Evolutionary conservation across 148 eudicot genomes (phyloP).

Genomic region (Polygonum aviculare): DNA sequence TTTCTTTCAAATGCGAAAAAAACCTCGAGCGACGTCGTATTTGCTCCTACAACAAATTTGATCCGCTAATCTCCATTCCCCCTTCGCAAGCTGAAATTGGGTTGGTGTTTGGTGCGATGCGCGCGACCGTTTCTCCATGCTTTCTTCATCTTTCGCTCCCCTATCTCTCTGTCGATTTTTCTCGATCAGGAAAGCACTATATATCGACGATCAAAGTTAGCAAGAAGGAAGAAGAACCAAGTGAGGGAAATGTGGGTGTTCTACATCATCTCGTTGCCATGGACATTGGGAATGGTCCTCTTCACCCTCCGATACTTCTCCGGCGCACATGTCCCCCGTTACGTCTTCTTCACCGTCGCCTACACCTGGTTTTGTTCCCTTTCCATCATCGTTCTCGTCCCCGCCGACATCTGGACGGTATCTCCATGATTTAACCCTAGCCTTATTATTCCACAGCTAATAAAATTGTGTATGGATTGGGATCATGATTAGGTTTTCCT

Average conservation of each 20-base stretch:
- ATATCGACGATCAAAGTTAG: not conserved
- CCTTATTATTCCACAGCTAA: not conserved
- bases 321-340: slow-evolving; percentile 62
- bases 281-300: slow-evolving; percentile 72
- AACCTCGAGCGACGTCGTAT: not conserved
- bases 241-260: slow-evolving; percentile 62
- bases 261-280: slow-evolving; percentile 68
- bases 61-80: not conserved
- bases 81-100: not conserved
- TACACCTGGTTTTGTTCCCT: slow-evolving; percentile 92
- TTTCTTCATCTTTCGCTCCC: not conserved
- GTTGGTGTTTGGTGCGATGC: not conserved
- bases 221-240: not conserved
- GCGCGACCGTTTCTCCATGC: slow-evolving; percentile 1
- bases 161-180: not conserved
- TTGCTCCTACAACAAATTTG: not conserved
- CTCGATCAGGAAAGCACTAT: not conserved
- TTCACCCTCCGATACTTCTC: slow-evolving; percentile 63
- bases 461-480: not conserved
- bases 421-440: not conserved
- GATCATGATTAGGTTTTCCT: not conserved
- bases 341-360: slow-evolving; percentile 72
- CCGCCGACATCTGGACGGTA: slow-evolving; percentile 97
- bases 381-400: slow-evolving; percentile 82
- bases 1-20: too few species aligned